phyloP scores from a whole-genome alignment of 495 filamentous ascomycete species.

The Penicillium pancosmium region DNA sequence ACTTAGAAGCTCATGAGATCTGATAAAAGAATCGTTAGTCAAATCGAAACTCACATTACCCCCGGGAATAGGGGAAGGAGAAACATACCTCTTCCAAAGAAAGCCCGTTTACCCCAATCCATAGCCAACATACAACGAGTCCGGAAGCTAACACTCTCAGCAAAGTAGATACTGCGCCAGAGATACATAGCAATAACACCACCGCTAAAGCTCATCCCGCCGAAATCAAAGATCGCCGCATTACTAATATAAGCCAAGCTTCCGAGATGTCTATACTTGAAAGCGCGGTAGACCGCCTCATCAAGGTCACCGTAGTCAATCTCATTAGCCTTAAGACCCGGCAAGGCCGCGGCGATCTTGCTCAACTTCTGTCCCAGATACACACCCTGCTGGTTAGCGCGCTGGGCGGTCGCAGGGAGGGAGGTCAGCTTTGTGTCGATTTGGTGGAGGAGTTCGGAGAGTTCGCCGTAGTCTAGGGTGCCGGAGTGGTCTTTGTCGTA shows the following conservation, averaged over 20 bases:
- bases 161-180: conserved; percentile 97
- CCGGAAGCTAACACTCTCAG: conserved; percentile 92
- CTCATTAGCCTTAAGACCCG: conserved; percentile 77
- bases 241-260: conserved; percentile 96
- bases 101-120: conserved; percentile 95
- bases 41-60: not conserved
- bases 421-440: conserved; percentile 90
- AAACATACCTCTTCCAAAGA: conserved; percentile 92
- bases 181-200: conserved; percentile 94
- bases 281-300: conserved; percentile 91
- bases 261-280: conserved; percentile 91
- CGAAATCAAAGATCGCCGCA: conserved; percentile 88
- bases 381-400: conserved; percentile 93
- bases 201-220: conserved; percentile 76
- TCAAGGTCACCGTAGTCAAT: conserved; percentile 89
- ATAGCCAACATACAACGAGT: conserved; percentile 91
- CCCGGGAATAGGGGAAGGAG: too few species aligned
- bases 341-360: conserved; percentile 78
- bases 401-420: conserved; percentile 88
- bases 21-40: conserved; percentile 25
- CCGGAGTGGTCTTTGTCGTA: conserved; percentile 94
- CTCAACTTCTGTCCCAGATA: conserved; percentile 96
- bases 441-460: conserved; percentile 83
- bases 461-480: conserved; percentile 90
- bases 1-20: conserved; percentile 69